These are phyloP conservation scores for Backusella parvicylindrica DNA, from an alignment of 192 early-diverging fungal species.

Conservation along the genomic window DNA sequence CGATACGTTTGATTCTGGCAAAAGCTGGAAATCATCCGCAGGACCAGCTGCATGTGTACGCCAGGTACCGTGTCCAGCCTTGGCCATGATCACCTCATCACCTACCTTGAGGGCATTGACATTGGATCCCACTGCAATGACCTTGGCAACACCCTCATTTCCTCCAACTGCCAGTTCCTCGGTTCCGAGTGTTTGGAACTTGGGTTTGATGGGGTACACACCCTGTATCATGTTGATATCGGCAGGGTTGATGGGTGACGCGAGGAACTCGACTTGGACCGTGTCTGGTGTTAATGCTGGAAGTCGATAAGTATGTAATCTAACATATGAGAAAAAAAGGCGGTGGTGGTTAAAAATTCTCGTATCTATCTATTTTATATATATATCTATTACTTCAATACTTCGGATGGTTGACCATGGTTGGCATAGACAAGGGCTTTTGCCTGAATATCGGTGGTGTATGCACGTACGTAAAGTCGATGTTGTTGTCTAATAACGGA, in stretches of 20 bases:
- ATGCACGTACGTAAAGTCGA: not conserved
- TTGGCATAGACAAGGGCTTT: constrained; percentile 45
- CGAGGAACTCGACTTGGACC: constrained; percentile 76
- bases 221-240: constrained; percentile 94
- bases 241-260: constrained; percentile 88
- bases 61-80: constrained; percentile 79
- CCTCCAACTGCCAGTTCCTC: constrained; percentile 67
- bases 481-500: not conserved
- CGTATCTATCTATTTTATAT: not conserved
- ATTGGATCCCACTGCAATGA: constrained; percentile 61
- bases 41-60: constrained; percentile 58
- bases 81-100: constrained; percentile 80
- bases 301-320: constrained; percentile 35
- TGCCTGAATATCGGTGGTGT: constrained; percentile 15
- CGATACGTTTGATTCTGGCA: constrained; percentile 39
- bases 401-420: constrained; percentile 49
- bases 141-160: constrained; percentile 89
- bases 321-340: too few species aligned
- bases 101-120: constrained; percentile 60
- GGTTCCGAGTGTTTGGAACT: constrained; percentile 40
- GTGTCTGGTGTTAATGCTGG: constrained; percentile 24
- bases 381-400: constrained; percentile 39
- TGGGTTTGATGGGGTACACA: constrained; percentile 78
- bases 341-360: not conserved
- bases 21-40: constrained; percentile 40